phyloP scores from a whole-genome alignment of 768 basidiomycete species.

The Multifurca ochricompacta region DNA sequence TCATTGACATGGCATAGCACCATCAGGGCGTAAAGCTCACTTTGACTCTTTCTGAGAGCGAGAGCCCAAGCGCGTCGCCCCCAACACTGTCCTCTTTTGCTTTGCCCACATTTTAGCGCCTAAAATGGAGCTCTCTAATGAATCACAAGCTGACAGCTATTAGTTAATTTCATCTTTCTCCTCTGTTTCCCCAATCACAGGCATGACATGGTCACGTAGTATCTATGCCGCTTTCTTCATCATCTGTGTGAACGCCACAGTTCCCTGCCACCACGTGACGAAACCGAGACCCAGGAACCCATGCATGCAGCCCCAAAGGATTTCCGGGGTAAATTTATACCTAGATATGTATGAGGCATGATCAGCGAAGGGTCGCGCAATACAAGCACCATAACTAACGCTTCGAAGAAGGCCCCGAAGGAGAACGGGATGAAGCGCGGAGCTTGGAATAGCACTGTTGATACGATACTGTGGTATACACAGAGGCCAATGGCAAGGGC shows the following conservation, averaged over 20 bases:
- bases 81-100: too few species aligned
- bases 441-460: conserved; percentile 66
- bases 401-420: conserved; percentile 53
- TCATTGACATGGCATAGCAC: neutral
- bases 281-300: conserved; percentile 65
- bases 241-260: conserved; percentile 37
- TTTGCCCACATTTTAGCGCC: neutral
- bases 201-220: too few species aligned
- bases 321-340: conserved; percentile 61
- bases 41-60: too few species aligned
- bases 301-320: conserved; percentile 64
- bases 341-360: conserved; percentile 27
- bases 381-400: conserved; percentile 35
- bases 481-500: conserved; percentile 71
- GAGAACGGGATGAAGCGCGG: conserved; percentile 74
- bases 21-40: neutral
- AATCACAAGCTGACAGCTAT: too few species aligned
- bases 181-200: too few species aligned
- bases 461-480: conserved; percentile 65
- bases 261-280: conserved; percentile 78
- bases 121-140: neutral
- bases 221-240: conserved; percentile 4
- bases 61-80: too few species aligned
- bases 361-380: neutral
- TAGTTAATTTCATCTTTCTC: too few species aligned